Conservation (phyloP, 106 monocot species). For the Chionographis japonica region DNA sequence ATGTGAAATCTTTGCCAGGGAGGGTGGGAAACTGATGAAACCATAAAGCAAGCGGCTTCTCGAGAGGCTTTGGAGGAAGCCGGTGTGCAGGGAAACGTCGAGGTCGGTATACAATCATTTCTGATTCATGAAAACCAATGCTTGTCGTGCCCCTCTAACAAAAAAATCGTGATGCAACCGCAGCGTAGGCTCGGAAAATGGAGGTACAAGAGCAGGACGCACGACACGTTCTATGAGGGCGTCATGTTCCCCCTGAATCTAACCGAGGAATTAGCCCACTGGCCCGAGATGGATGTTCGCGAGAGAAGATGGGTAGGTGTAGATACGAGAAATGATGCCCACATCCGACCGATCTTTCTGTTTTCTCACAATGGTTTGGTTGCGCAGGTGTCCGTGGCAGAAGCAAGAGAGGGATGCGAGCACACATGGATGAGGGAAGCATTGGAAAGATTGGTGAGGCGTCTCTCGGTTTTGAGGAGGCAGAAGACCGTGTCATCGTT, state of each 20-base stretch:
- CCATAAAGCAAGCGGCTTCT: conserved; percentile 28
- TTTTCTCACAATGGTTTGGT: background rate
- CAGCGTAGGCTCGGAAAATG: conserved; percentile 42
- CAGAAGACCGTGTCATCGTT: background rate
- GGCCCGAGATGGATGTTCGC: conserved; percentile 45
- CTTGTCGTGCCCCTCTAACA: no score
- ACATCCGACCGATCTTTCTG: background rate
- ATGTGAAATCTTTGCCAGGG: conserved; percentile 24
- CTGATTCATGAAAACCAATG: background rate
- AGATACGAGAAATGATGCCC: background rate
- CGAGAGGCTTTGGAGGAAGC: conserved; percentile 69
- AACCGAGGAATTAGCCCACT: conserved; percentile 28
- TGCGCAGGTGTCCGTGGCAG: conserved; percentile 29
- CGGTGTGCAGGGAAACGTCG: conserved; percentile 47
- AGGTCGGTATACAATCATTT: conserved; percentile 9
- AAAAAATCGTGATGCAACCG: no score
- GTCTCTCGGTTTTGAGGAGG: conserved; percentile 12
- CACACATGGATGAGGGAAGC: conserved; percentile 57
- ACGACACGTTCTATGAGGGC: conserved; percentile 25
- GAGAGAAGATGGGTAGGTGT: conserved; percentile 34
- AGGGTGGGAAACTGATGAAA: conserved; percentile 63
- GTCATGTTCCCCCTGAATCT: conserved; percentile 51
- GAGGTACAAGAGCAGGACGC: conserved; percentile 34
- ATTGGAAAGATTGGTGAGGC: conserved; percentile 32
- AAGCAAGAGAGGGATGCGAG: conserved; percentile 28